Evolutionary conservation across 192 early-diverging fungal genomes (phyloP).

Genomic region (Podila minutissima): DNA sequence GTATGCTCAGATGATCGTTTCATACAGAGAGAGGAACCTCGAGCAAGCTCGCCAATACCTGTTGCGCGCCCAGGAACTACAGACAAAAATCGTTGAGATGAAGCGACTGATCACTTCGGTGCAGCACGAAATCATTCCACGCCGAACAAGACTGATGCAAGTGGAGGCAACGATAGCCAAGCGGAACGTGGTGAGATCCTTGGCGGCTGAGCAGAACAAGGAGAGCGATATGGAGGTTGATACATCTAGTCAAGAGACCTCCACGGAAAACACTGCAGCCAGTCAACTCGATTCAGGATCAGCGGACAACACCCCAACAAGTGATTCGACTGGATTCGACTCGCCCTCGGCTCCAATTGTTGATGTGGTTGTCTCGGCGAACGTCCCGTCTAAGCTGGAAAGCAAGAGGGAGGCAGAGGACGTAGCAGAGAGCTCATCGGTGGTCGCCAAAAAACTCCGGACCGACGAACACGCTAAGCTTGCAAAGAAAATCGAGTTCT

Average conservation of each 20-base stretch:
- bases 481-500: not conserved
- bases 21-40: not conserved
- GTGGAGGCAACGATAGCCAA: not conserved
- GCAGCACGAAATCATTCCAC: conserved; percentile 2
- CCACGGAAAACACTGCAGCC: too few species aligned
- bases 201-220: not conserved
- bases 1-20: conserved; percentile 1
- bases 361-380: too few species aligned
- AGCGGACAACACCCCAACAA: too few species aligned
- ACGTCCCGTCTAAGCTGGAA: not conserved
- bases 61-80: not conserved
- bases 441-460: not conserved
- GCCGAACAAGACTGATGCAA: not conserved
- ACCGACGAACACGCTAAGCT: not conserved
- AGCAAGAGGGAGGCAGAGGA: not conserved
- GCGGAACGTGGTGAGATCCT: not conserved
- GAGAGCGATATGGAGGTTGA: too few species aligned
- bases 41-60: not conserved
- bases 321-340: too few species aligned
- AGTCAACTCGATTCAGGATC: too few species aligned
- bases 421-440: not conserved
- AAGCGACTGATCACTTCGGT: not conserved
- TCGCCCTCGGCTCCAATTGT: too few species aligned
- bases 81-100: not conserved
- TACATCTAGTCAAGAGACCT: too few species aligned